These are phyloP conservation scores for Vitis hybrid DNA, from an alignment of 177 flowering plant species.

Conservation along the genomic window DNA sequence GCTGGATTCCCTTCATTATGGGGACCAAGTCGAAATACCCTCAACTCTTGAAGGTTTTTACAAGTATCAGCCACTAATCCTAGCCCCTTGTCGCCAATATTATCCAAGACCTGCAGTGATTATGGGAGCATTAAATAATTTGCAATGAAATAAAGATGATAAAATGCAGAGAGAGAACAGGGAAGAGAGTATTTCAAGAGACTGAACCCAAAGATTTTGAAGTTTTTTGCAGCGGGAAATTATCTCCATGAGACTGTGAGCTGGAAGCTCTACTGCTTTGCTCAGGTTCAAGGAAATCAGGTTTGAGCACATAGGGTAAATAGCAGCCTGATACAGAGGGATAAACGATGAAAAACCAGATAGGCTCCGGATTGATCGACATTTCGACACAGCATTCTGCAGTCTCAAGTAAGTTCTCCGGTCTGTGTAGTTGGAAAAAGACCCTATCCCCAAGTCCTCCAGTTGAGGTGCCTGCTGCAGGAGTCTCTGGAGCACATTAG, in stretches of 20 bases:
- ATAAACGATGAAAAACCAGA: conserved; percentile 9
- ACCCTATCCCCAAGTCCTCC: conserved; percentile 13
- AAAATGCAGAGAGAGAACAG: not conserved
- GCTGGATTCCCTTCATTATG: conserved; percentile 5
- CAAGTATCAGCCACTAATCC: conserved; percentile 13
- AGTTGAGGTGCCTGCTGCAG: conserved; percentile 11
- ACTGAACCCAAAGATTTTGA: conserved; percentile 11
- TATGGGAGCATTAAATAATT: not conserved
- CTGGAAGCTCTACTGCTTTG: not conserved
- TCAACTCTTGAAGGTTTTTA: conserved; percentile 17
- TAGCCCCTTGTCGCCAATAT: conserved; percentile 17
- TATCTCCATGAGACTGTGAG: not conserved
- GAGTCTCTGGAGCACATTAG: conserved; percentile 5
- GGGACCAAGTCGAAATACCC: conserved; percentile 21
- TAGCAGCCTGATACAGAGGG: conserved; percentile 7
- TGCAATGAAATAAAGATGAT: not conserved
- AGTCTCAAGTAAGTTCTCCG: not conserved
- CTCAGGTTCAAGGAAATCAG: conserved; percentile 14
- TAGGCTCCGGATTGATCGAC: conserved; percentile 6
- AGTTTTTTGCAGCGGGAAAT: conserved; percentile 8
- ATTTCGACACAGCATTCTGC: not conserved
- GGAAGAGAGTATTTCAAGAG: not conserved
- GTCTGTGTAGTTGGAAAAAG: not conserved
- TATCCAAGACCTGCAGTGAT: conserved; percentile 14
- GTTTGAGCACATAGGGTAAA: conserved; percentile 3